Percentiles rank a stretch among this genome's conserved stretches.
These are phyloP conservation scores for Wickerhamomyces subpelliculosus DNA, from an alignment of 805 yeast species.

Conservation along the genomic window DNA sequence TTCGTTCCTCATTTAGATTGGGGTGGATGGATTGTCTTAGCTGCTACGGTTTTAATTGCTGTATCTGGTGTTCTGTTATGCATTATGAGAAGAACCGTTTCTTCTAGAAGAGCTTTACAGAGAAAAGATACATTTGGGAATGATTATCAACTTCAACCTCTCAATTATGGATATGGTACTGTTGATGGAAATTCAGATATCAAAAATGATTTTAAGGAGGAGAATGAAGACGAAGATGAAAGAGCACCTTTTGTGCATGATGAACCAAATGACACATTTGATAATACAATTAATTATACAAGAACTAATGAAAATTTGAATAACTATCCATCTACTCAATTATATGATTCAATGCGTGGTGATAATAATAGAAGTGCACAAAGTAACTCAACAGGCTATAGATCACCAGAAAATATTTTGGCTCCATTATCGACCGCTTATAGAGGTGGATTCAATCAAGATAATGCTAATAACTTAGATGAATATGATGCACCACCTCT, in stretches of 20 bases:
- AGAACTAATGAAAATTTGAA: slow-evolving; percentile 12
- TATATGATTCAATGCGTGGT: slow-evolving; percentile 16
- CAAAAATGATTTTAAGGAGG: background rate
- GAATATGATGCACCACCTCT: slow-evolving; percentile 5
- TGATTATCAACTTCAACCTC: slow-evolving; percentile 19
- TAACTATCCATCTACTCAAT: slow-evolving; percentile 11
- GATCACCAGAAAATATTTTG: slow-evolving; percentile 10
- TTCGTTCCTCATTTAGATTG: slow-evolving; percentile 72
- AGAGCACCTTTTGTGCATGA: slow-evolving; percentile 13
- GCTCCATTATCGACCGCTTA: slow-evolving; percentile 16
- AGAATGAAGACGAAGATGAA: slow-evolving; percentile 12
- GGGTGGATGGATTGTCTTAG: slow-evolving; percentile 81
- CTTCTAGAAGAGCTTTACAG: slow-evolving; percentile 22
- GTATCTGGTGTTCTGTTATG: slow-evolving; percentile 60
- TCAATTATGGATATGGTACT: slow-evolving; percentile 20
- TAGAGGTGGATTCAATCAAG: too few species aligned
- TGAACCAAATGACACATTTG: slow-evolving; percentile 7
- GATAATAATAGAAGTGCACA: slow-evolving; percentile 5
- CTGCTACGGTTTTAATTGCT: slow-evolving; percentile 60
- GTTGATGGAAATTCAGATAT: slow-evolving; percentile 18
- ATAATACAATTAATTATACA: slow-evolving; percentile 9
- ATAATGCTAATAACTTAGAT: too few species aligned
- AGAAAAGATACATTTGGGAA: slow-evolving; percentile 8
- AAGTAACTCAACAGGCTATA: slow-evolving; percentile 3
- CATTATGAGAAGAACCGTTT: slow-evolving; percentile 61